Evolutionary conservation across 2,329 filamentous ascomycete genomes (phyloP), one percentile per base, ranked within the genome.

Genomic region (Trichoderma koningiopsis): DNA sequence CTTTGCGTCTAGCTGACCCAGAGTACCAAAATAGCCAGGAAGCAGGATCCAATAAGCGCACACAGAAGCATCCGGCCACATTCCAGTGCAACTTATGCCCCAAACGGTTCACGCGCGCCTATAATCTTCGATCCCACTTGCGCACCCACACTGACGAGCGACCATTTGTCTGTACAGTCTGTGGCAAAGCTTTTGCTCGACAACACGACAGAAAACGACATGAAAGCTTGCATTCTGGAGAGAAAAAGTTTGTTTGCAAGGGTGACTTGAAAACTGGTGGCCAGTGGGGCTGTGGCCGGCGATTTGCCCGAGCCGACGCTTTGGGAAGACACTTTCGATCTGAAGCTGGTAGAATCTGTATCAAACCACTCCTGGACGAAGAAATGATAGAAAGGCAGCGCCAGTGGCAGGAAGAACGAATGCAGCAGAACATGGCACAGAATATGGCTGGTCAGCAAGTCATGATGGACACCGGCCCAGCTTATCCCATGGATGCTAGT

Each of bases 171-270:
- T 99, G 96, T 77, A 97, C 93, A 0, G 93, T 98, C 10, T 99
- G 96, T 74, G 93, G 93, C 64, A 99, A 99, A 80, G 96, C 96
- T 0, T 99, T 99, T 81, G 96, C 96, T 6, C 91, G 96, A 31
- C 96, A 99, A 77, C 96, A 99, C 77, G 96, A 99, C 78, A 91
- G 96, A 57, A 99, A 99, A 81, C 91, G 96, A 49, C 96, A 99
- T 80, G 96, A 99, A 81, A 94, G 95, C 49, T 83, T 99, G 53
- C 96, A 99, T 77, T 96, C 93, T 0, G 96, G 96, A 53, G 96
- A 99, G 82, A 99, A 98, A 88, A 98, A 97, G 77, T 99, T 98
- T 78, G 92, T 98, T 8, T 99, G 96, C 81, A 94, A 93, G 74
- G 96, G 96, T 65, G 92, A 94, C 70, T 88, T 99, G 61, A 94